phyloP scores from a whole-genome alignment of 495 filamentous ascomycete species.

The Ramalina intermedia region DNA sequence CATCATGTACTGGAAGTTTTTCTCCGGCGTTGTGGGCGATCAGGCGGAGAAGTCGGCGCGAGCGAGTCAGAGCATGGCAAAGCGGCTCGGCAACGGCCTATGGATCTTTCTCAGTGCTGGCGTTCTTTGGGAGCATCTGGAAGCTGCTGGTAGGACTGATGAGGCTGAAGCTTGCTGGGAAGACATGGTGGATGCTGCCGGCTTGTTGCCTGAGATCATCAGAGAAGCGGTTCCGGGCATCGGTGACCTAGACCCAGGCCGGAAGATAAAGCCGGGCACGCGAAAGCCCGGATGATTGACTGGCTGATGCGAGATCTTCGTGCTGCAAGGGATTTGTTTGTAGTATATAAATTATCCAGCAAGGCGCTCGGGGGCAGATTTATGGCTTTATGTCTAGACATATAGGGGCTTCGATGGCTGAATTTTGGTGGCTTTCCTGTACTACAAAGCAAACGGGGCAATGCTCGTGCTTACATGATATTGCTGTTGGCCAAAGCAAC shows the following conservation, averaged over 20 bases:
- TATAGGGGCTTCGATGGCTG: no score
- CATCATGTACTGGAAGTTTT: slow-evolving; percentile 76
- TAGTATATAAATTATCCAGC: no score
- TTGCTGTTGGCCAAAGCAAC: no score
- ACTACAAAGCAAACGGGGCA: no score
- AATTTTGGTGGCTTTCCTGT: no score
- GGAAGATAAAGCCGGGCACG: slow-evolving; percentile 1
- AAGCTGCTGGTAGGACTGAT: slow-evolving; percentile 50
- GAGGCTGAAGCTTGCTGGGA: slow-evolving; percentile 40
- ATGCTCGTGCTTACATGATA: no score
- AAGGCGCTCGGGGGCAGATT: no score
- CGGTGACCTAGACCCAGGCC: not conserved
- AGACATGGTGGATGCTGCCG: slow-evolving; percentile 30
- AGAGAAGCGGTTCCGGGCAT: no score
- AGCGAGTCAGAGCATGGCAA: slow-evolving; percentile 60
- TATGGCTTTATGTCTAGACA: no score
- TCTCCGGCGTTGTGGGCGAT: slow-evolving; percentile 70
- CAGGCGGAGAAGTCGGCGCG: slow-evolving; percentile 80
- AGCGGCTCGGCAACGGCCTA: slow-evolving; percentile 56
- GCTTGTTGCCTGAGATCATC: slow-evolving; percentile 28
- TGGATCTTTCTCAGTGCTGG: slow-evolving; percentile 80
- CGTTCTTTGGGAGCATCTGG: slow-evolving; percentile 60
- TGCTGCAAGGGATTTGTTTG: no score
- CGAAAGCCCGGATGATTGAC: not conserved
- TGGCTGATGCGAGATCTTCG: no score